Base-by-base conservation (phyloP, 2,329 filamentous ascomycete genomes). In the Hyphodiscus sp. region DNA sequence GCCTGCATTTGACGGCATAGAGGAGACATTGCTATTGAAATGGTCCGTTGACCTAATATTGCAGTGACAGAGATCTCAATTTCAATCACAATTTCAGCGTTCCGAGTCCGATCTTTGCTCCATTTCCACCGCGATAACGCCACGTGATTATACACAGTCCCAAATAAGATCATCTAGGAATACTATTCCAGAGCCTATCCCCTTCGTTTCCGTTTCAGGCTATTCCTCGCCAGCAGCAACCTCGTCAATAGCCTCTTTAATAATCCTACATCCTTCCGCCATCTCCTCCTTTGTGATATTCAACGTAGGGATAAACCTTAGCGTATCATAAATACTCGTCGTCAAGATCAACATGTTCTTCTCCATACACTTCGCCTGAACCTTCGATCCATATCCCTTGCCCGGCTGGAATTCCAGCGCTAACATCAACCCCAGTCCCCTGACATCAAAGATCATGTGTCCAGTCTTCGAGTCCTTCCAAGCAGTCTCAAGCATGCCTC, bases 211-310 rank as follows among this genome's bases (percentile, higher is more conserved):
- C 8, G 23, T 26, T 26, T 26, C 23, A 26, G 23, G 23, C 8
- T 4, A 10, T 2, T 38, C 5, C 26, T 49, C 57, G 45, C 63
- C 67, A 7, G 52, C 64, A 41, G 68, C 68, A 29, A 70, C 69
- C 57, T 71, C 69, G 44, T 68, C 63, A 47, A 71, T 67, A 9
- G 69, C 65, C 47, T 68, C 59, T 15, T 63, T 64, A 30, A 72
- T 61, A 49, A 71, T 71, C 42, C 61, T 57, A 52, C 64, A 66
- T 26, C 68, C 70, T 47, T 69, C 62, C 2, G 61, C 65, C 69
- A 71, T 70, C 52, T 71, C 69, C 52, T 67, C 65, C 60, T 69
- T 64, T 8, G 64, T 65, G 45, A 71, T 70, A 57, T 70, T 72
- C 52, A 71, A 58, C 15, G 70, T 66, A 9, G 70, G 69, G 30